These are phyloP conservation scores for Globisporangium echinulatum DNA, from an alignment of 352 stramenopile species.

Conservation along the genomic window DNA sequence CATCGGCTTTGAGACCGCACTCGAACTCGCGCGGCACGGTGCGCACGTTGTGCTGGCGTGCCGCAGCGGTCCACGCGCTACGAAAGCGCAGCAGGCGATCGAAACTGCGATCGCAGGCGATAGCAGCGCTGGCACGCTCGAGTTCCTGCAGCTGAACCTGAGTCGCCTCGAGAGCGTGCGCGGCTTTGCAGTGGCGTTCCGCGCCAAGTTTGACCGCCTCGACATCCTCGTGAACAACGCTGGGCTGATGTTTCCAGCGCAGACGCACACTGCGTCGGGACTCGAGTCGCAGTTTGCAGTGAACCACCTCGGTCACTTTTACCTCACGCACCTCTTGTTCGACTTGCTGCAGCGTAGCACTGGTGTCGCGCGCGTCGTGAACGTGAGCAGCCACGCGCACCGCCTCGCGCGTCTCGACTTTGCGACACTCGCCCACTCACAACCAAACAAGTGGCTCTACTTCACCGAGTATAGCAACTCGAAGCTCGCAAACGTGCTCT, in stretches of 20 bases:
- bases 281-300: constrained; percentile 39
- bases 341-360: constrained; percentile 20
- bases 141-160: constrained; percentile 24
- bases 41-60: constrained; percentile 74
- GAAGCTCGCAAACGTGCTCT: constrained; percentile 58
- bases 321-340: constrained; percentile 36
- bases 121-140: constrained; percentile 1
- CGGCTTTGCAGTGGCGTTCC: constrained; percentile 16
- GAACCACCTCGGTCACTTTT: constrained; percentile 49
- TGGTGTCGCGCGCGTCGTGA: constrained; percentile 22
- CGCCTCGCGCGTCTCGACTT: constrained; percentile 16
- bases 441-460: constrained; percentile 10
- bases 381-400: constrained; percentile 28
- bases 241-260: constrained; percentile 16
- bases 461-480: constrained; percentile 43
- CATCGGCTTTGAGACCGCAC: constrained; percentile 70
- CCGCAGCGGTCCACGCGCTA: constrained; percentile 30
- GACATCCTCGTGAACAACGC: constrained; percentile 33
- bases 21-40: constrained; percentile 40
- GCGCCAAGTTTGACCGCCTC: constrained; percentile 14
- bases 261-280: constrained; percentile 13
- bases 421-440: constrained; percentile 8
- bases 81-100: not conserved
- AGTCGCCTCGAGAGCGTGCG: constrained; percentile 14
- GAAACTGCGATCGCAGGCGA: not conserved